Conservation (phyloP, 345 rosid species). For the Heritiera fomes region DNA sequence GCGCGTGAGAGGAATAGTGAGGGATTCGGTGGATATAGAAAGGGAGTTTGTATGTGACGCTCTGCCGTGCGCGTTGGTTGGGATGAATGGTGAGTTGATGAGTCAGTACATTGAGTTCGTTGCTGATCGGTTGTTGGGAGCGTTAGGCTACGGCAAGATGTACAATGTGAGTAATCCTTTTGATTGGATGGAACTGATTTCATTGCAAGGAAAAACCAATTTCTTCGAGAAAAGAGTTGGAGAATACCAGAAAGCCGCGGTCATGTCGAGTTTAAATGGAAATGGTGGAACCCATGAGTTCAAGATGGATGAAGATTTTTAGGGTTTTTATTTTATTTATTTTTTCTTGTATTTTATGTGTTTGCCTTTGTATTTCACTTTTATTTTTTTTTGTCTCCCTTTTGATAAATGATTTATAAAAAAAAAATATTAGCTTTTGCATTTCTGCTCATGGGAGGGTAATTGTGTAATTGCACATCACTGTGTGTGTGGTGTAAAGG, state of each 20-base stretch:
- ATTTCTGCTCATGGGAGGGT: not conserved
- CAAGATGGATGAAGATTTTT: constrained; percentile 66
- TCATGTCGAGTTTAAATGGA: constrained; percentile 57
- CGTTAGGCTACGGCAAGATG: constrained; percentile 54
- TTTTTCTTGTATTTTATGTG: not conserved
- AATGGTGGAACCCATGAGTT: constrained; percentile 52
- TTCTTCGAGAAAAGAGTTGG: constrained; percentile 74
- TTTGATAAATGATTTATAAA: not conserved
- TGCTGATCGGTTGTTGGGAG: constrained; percentile 56
- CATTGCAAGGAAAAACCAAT: constrained; percentile 71
- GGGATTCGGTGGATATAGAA: constrained; percentile 75
- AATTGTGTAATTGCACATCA: not conserved
- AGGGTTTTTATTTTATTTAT: constrained; percentile 6
- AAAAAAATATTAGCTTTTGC: not conserved
- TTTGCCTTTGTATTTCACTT: not conserved
- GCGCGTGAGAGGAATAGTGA: constrained; percentile 63
- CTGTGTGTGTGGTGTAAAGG: not conserved
- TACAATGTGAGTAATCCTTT: constrained; percentile 56
- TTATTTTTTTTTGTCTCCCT: not conserved
- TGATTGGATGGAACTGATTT: constrained; percentile 80
- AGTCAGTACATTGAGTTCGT: constrained; percentile 83
- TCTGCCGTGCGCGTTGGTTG: constrained; percentile 81
- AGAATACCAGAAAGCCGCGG: constrained; percentile 68
- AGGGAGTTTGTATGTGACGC: constrained; percentile 94
- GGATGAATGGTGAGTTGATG: constrained; percentile 80